Evolutionary conservation across 2,329 filamentous ascomycete genomes (phyloP).

Genomic region (Colletotrichum chrysophilum): DNA sequence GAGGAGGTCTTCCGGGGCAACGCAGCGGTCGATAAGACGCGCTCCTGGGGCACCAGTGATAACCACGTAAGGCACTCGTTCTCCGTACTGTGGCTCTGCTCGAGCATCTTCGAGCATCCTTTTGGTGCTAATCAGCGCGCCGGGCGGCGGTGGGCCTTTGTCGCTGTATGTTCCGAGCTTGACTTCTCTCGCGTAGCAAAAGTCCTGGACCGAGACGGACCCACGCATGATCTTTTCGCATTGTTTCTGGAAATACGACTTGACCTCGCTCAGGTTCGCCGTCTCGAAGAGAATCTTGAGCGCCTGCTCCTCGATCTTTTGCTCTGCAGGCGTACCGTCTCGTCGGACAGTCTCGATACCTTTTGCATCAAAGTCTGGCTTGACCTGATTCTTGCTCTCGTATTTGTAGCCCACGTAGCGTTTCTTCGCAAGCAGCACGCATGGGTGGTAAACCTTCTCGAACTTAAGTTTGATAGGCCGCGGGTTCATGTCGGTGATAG

Average conservation of each 20-base stretch:
- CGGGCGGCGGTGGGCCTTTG: slow-evolving; percentile 79
- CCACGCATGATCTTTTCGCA: slow-evolving; percentile 93
- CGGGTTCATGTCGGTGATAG: slow-evolving; percentile 88
- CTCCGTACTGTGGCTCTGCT: slow-evolving; percentile 91
- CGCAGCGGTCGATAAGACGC: slow-evolving; percentile 85
- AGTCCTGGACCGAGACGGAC: slow-evolving; percentile 88
- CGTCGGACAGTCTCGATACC: slow-evolving; percentile 96
- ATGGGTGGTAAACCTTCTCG: slow-evolving; percentile 97
- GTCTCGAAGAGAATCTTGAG: slow-evolving; percentile 90
- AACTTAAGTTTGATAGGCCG: slow-evolving; percentile 95
- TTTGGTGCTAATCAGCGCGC: slow-evolving; percentile 85
- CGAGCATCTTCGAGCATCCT: slow-evolving; percentile 87
- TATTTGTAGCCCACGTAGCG: slow-evolving; percentile 99
- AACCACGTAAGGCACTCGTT: slow-evolving; percentile 94
- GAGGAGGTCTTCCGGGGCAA: slow-evolving; percentile 84
- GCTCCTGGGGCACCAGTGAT: slow-evolving; percentile 87
- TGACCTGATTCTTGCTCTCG: slow-evolving; percentile 74
- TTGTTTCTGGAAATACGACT: slow-evolving; percentile 86
- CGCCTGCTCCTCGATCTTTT: slow-evolving; percentile 94
- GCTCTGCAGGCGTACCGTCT: slow-evolving; percentile 92
- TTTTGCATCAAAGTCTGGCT: slow-evolving; percentile 95
- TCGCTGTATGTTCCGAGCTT: slow-evolving; percentile 88
- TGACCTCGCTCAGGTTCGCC: slow-evolving; percentile 86
- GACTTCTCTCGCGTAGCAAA: slow-evolving; percentile 94
- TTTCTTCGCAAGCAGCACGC: slow-evolving; percentile 93